Percentiles rank a stretch among this genome's conserved stretches.
phyloP scores from a whole-genome alignment of 257 asterid species.

The Petrea volubilis region DNA sequence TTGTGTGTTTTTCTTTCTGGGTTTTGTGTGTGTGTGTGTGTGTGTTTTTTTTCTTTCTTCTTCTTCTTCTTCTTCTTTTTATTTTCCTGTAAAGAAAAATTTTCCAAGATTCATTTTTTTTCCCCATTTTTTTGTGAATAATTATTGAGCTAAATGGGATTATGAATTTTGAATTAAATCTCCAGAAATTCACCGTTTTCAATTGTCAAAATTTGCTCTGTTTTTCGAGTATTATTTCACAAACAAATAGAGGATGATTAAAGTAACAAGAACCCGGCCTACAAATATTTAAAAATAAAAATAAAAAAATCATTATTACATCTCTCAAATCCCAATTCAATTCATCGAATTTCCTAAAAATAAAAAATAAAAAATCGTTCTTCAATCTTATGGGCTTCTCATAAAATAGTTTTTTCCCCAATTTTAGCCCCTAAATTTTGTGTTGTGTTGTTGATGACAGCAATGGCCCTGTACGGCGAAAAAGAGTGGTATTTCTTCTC shows the following conservation, averaged over 20 bases:
- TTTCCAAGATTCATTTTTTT: too few species aligned
- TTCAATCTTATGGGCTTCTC: background rate
- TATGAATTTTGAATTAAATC: background rate
- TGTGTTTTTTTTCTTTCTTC: background rate
- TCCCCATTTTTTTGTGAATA: too few species aligned
- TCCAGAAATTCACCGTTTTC: background rate
- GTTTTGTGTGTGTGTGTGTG: background rate
- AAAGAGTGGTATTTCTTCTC: slow-evolving; percentile 65
- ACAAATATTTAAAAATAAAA: background rate
- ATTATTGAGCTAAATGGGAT: background rate
- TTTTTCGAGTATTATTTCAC: background rate
- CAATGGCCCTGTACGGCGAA: slow-evolving; percentile 52
- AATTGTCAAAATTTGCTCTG: background rate
- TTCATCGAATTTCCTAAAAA: background rate
- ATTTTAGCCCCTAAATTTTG: background rate
- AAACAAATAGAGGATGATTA: background rate
- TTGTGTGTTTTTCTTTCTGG: background rate
- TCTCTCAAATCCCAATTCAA: background rate
- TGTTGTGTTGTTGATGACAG: slow-evolving; percentile 27
- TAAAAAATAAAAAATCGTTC: background rate
- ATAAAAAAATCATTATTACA: background rate
- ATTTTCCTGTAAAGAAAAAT: too few species aligned
- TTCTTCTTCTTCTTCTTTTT: background rate
- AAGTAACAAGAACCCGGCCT: background rate
- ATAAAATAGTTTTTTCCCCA: background rate